These are phyloP conservation scores for Coffea humblotiana DNA, from an alignment of 305 asterid species.

Conservation along the genomic window DNA sequence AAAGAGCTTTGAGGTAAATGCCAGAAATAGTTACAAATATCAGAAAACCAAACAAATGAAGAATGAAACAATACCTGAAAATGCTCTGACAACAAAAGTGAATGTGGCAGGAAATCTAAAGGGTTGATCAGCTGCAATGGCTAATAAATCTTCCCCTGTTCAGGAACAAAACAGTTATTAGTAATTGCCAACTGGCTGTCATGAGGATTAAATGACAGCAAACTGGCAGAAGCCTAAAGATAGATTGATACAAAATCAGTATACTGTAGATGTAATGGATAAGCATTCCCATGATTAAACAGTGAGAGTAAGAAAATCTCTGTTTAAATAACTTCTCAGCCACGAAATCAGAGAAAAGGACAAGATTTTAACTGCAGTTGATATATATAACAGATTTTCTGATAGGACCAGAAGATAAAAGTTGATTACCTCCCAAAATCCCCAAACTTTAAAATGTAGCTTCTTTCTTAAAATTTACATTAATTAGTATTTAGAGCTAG, in stretches of 20 bases:
- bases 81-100: constrained; percentile 94
- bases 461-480: not conserved
- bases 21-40: constrained; percentile 11
- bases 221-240: not conserved
- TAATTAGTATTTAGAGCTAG: not conserved
- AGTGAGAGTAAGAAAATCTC: not conserved
- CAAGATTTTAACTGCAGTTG: not conserved
- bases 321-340: not conserved
- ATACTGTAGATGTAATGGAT: not conserved
- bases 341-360: not conserved
- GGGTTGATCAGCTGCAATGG: constrained; percentile 98
- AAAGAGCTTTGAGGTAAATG: constrained; percentile 22
- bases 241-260: not conserved
- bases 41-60: not conserved
- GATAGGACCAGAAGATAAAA: not conserved
- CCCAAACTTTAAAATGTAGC: not conserved
- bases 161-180: constrained; percentile 11
- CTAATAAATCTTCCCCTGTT: constrained; percentile 91
- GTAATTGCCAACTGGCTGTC: not conserved
- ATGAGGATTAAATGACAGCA: not conserved
- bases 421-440: not conserved
- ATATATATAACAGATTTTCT: not conserved
- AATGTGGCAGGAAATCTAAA: constrained; percentile 99
- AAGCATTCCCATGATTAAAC: not conserved
- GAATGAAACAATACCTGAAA: constrained; percentile 55